Conservation (phyloP, 1,139 yeast genomes). For the Nakaseomyces nivariensis region DNA sequence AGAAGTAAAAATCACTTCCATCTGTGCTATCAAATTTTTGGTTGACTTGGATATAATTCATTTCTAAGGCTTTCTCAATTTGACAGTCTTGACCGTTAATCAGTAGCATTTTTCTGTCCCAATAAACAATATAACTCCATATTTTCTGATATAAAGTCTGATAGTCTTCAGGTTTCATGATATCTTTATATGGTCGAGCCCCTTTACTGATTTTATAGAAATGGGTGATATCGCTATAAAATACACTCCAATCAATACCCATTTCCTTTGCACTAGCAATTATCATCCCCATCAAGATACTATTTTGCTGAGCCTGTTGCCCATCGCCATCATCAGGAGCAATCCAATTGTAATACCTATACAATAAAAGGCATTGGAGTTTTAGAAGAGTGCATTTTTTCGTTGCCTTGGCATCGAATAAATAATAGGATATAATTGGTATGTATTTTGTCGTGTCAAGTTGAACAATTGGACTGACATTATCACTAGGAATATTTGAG, state of each 20-base stretch:
- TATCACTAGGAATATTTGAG: constrained; percentile 10
- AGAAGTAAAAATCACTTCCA: not conserved
- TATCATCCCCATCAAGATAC: constrained; percentile 23
- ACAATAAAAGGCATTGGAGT: constrained; percentile 19
- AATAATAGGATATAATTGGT: constrained; percentile 18
- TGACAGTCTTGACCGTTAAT: constrained; percentile 25
- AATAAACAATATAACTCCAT: constrained; percentile 24
- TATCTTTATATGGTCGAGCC: constrained; percentile 13
- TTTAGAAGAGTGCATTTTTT: constrained; percentile 24
- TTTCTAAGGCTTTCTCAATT: constrained; percentile 17
- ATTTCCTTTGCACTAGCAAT: constrained; percentile 23
- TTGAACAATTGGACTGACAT: constrained; percentile 9
- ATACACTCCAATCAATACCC: constrained; percentile 23
- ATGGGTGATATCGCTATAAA: constrained; percentile 11
- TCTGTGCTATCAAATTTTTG: constrained; percentile 15
- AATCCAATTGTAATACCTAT: constrained; percentile 27
- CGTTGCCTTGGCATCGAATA: constrained; percentile 17
- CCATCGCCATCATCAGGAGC: constrained; percentile 30
- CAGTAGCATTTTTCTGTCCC: constrained; percentile 27
- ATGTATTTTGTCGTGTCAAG: constrained; percentile 20
- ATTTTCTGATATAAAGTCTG: constrained; percentile 13
- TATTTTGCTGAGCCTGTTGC: constrained; percentile 21
- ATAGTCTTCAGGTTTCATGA: constrained; percentile 14
- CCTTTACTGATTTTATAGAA: constrained; percentile 13
- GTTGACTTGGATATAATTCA: constrained; percentile 1